Evolutionary conservation across 2,329 filamentous ascomycete species (phyloP).

Genomic region (Grosmannia serpens): DNA sequence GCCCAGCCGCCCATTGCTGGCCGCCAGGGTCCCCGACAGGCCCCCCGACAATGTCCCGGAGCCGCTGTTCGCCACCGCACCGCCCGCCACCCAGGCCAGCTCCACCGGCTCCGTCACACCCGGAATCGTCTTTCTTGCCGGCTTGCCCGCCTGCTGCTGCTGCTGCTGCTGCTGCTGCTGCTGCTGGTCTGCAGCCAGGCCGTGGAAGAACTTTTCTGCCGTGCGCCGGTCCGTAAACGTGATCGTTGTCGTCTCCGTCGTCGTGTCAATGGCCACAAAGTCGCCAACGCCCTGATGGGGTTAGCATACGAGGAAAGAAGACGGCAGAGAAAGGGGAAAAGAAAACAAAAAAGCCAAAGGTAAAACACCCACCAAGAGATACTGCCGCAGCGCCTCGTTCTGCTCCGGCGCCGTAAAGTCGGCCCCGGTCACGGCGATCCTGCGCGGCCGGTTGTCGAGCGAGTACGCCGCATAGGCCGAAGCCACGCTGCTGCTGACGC

Average conservation of each 20-base stretch:
- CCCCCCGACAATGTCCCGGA: neutral
- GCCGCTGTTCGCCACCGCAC: neutral
- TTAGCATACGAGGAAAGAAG: neutral
- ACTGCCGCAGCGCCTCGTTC: constrained; percentile 60
- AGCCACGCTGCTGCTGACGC: constrained; percentile 30
- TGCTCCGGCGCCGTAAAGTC: constrained; percentile 50
- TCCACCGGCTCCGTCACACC: constrained; percentile 52
- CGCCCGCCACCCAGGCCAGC: constrained; percentile 44
- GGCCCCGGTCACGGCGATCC: constrained; percentile 50
- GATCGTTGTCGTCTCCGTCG: constrained; percentile 36
- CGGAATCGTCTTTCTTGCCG: constrained; percentile 40
- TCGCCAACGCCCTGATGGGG: constrained; percentile 45
- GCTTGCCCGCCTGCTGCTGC: constrained; percentile 15
- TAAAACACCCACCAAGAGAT: constrained; percentile 48
- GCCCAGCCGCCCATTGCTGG: neutral
- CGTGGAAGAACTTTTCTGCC: constrained; percentile 57
- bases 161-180: too few species aligned
- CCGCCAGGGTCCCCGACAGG: neutral
- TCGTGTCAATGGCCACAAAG: constrained; percentile 45
- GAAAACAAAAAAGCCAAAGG: too few species aligned
- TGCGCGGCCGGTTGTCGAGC: constrained; percentile 65
- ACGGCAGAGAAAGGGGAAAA: too few species aligned
- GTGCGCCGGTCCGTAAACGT: constrained; percentile 57
- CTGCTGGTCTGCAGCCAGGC: constrained; percentile 16
- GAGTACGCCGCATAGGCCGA: constrained; percentile 52